phyloP scores from a whole-genome alignment of 768 basidiomycete genomes.

The Mycena haematopus region DNA sequence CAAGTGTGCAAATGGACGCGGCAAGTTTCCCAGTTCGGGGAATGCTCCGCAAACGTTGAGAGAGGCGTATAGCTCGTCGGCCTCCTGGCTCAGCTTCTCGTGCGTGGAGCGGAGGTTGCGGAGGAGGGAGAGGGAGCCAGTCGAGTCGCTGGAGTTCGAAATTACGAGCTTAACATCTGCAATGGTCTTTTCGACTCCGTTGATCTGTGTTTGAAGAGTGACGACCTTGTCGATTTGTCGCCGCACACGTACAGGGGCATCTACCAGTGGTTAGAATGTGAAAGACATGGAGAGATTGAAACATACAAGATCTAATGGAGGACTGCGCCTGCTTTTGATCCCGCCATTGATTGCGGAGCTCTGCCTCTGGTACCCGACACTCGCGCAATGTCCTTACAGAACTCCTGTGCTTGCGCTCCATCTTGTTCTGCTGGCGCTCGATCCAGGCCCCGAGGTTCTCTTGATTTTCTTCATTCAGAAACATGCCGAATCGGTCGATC shows the following conservation, averaged over 20 bases:
- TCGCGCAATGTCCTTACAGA: conserved; percentile 29
- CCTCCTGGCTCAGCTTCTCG: conserved; percentile 30
- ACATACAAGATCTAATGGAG: conserved; percentile 38
- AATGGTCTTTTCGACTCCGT: conserved; percentile 34
- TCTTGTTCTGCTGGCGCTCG: conserved; percentile 23
- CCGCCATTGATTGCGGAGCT: conserved; percentile 41
- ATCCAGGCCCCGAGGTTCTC: conserved; percentile 44
- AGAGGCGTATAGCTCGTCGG: conserved; percentile 41
- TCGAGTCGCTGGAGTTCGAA: conserved; percentile 1
- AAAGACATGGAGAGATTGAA: neutral
- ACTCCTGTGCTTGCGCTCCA: conserved; percentile 20
- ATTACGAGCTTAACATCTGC: conserved; percentile 23
- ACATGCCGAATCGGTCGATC: conserved; percentile 38
- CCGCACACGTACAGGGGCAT: conserved; percentile 38
- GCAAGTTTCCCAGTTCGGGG: conserved; percentile 40
- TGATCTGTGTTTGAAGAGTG: conserved; percentile 37
- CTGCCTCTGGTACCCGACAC: conserved; percentile 24
- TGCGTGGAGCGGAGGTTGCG: conserved; percentile 32
- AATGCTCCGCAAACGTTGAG: conserved; percentile 42
- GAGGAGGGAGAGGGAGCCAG: conserved; percentile 26
- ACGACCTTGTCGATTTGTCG: conserved; percentile 42
- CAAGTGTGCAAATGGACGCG: conserved; percentile 37
- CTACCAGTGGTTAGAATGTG: conserved; percentile 22
- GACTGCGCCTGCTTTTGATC: conserved; percentile 40
- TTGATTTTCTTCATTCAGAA: conserved; percentile 34